Conservation (phyloP, 2,329 filamentous ascomycete genomes). For the Fusarium sp. region DNA sequence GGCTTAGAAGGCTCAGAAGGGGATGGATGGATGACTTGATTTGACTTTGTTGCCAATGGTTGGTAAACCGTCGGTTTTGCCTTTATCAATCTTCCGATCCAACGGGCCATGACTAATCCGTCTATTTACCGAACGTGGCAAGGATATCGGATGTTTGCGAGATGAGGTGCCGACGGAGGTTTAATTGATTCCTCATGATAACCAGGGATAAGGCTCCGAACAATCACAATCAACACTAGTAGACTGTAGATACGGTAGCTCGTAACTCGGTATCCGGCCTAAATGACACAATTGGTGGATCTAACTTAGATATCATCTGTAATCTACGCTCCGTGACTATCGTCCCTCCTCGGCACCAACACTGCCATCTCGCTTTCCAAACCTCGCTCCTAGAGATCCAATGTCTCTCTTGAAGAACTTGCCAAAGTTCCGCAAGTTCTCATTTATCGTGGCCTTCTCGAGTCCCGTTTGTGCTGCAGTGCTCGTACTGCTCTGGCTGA, state of each 20-base stretch:
- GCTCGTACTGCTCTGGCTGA: slow-evolving; percentile 65
- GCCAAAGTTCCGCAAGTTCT: slow-evolving; percentile 93
- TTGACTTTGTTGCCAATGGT: background rate
- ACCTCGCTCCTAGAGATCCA: slow-evolving; percentile 76
- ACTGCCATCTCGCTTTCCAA: slow-evolving; percentile 69
- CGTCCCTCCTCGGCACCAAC: slow-evolving; percentile 42
- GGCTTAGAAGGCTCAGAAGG: slow-evolving; percentile 8
- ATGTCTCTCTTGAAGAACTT: slow-evolving; percentile 95
- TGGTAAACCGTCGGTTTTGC: background rate
- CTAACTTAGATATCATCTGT: background rate
- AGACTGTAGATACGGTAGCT: background rate
- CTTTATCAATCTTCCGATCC: slow-evolving; percentile 31
- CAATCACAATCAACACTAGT: background rate
- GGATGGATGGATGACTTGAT: slow-evolving; percentile 3
- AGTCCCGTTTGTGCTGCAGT: slow-evolving; percentile 53
- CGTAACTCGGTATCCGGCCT: background rate
- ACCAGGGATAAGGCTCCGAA: slow-evolving; percentile 4
- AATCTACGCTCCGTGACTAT: slow-evolving; percentile 7
- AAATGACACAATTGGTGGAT: background rate
- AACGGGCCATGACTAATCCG: slow-evolving; percentile 6
- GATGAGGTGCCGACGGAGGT: background rate
- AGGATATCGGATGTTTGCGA: background rate
- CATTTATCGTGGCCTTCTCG: slow-evolving; percentile 80
- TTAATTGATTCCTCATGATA: slow-evolving; percentile 36
- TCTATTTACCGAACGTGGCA: background rate